Evolutionary conservation across 352 stramenopile genomes (phyloP).

Genomic region (Globisporangium paddicum): DNA sequence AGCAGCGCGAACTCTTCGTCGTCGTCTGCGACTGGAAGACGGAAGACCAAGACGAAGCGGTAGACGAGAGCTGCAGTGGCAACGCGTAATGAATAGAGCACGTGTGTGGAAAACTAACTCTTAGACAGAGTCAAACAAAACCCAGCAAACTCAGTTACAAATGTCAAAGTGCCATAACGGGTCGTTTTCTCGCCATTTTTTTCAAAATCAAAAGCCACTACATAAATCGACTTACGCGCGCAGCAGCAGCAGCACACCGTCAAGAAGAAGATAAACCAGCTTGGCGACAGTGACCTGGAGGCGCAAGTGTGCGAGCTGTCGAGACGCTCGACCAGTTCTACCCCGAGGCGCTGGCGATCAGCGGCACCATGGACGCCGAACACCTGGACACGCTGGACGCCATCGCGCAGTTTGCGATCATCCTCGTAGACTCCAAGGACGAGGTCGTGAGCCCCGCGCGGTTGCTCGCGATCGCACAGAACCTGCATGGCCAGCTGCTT

Average conservation of each 20-base stretch:
- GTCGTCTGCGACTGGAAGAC: slow-evolving; percentile 2
- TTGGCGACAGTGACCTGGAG: slow-evolving; percentile 29
- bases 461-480: slow-evolving; percentile 80
- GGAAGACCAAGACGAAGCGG: slow-evolving; percentile 19
- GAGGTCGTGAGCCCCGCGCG: slow-evolving; percentile 46
- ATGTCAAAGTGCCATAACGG: no score
- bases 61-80: not conserved
- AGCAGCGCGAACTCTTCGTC: slow-evolving; percentile 6
- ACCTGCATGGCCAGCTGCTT: slow-evolving; percentile 82
- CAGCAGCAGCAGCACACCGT: no score
- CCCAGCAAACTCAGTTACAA: no score
- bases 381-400: slow-evolving; percentile 36
- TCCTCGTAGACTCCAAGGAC: slow-evolving; percentile 58
- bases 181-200: no score
- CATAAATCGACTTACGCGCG: no score
- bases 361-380: not conserved
- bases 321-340: slow-evolving; percentile 50
- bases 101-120: no score
- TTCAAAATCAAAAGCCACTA: no score
- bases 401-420: slow-evolving; percentile 45
- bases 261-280: no score
- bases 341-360: slow-evolving; percentile 30
- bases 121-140: no score
- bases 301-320: slow-evolving; percentile 56
- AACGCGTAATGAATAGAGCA: not conserved